Percentiles rank a stretch among this genome's conserved stretches.
Evolutionary conservation across 306 rosid genomes (phyloP).

Genomic region (Abrus precatorius): DNA sequence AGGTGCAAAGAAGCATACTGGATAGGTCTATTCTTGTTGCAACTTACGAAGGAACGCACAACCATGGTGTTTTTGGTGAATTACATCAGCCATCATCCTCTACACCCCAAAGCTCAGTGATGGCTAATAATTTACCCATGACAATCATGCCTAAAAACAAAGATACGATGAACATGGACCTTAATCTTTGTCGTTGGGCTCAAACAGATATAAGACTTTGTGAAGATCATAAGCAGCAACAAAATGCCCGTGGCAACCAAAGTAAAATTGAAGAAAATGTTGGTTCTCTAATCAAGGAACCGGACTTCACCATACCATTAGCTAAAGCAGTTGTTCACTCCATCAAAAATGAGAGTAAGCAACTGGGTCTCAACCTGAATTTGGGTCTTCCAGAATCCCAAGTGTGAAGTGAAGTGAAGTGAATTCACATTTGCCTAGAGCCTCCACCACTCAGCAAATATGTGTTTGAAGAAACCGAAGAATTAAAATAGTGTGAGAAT

Average conservation of each 20-base stretch:
- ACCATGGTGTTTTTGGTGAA: constrained; percentile 45
- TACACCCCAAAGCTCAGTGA: constrained; percentile 29
- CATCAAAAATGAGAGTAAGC: constrained; percentile 39
- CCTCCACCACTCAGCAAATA: background rate
- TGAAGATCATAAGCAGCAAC: constrained; percentile 17
- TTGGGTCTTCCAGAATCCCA: constrained; percentile 21
- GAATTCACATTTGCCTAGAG: too few species aligned
- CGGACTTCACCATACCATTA: constrained; percentile 54
- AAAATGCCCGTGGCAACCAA: background rate
- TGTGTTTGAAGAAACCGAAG: background rate
- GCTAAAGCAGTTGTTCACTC: constrained; percentile 68
- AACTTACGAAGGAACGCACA: constrained; percentile 73
- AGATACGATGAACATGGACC: constrained; percentile 46
- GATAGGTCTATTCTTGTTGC: constrained; percentile 61
- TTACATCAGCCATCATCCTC: constrained; percentile 27
- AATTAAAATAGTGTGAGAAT: background rate
- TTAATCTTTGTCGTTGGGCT: constrained; percentile 35
- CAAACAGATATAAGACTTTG: constrained; percentile 29
- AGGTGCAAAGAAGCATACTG: constrained; percentile 69
- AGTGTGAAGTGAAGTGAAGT: constrained; percentile 3
- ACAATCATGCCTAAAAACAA: background rate
- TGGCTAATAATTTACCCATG: constrained; percentile 19
- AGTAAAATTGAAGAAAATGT: constrained; percentile 52
- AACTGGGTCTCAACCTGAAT: constrained; percentile 43
- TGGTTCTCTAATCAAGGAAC: constrained; percentile 56